These are phyloP conservation scores for Mantamonas sphyraenae DNA, from an alignment of 78 protist species.

Conservation along the genomic window DNA sequence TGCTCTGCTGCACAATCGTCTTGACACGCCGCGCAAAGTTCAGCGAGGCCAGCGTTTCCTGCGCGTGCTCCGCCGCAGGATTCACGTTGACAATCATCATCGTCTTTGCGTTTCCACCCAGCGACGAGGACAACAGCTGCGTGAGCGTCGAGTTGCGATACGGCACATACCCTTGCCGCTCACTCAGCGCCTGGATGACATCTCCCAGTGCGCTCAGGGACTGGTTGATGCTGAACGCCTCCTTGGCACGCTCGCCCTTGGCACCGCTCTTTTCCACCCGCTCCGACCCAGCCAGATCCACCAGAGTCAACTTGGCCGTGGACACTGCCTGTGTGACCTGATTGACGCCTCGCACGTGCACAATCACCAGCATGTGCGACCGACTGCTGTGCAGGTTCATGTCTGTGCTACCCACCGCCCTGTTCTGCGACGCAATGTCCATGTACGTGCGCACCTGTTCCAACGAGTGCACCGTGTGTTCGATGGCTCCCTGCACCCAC, in stretches of 20 bases:
- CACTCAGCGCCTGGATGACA: slow-evolving; percentile 39
- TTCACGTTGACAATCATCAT: slow-evolving; percentile 9
- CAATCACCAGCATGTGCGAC: slow-evolving; percentile 39
- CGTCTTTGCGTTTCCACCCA: slow-evolving; percentile 16
- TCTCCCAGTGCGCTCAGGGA: slow-evolving; percentile 50
- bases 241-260: slow-evolving; percentile 44
- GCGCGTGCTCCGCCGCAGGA: background rate
- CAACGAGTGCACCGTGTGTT: background rate
- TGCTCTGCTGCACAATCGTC: no score
- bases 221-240: slow-evolving; percentile 37
- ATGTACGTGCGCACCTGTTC: slow-evolving; percentile 6
- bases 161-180: slow-evolving; percentile 25
- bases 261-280: slow-evolving; percentile 34
- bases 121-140: slow-evolving; percentile 19
- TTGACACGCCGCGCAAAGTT: no score
- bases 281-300: slow-evolving; percentile 56
- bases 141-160: slow-evolving; percentile 32
- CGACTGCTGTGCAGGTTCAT: slow-evolving; percentile 32
- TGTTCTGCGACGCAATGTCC: background rate
- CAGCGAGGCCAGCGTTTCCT: slow-evolving; percentile 9
- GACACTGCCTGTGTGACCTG: background rate
- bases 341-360: slow-evolving; percentile 12
- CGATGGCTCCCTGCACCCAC: background rate
- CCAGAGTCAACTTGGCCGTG: slow-evolving; percentile 7
- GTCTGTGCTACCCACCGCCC: slow-evolving; percentile 10